Evolutionary conservation across 1,284 basidiomycete species (phyloP).

Genomic region (Trichosporon ovoides): DNA sequence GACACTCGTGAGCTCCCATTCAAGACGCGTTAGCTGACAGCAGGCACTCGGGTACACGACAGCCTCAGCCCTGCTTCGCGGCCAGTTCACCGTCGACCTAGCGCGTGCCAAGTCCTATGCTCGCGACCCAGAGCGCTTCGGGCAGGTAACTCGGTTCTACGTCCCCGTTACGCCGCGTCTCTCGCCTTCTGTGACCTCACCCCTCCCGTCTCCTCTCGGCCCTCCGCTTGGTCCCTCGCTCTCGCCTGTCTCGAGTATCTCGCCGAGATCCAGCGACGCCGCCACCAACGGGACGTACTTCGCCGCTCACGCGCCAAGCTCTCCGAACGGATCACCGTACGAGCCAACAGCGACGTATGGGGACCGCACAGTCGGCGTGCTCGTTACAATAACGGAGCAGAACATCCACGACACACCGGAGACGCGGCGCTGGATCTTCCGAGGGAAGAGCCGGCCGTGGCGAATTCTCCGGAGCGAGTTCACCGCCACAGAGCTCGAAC

Average conservation of each 20-base stretch:
- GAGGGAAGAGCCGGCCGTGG: neutral
- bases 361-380: neutral
- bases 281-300: too few relatives aligned
- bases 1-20: too few relatives aligned
- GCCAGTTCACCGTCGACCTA: constrained; percentile 35
- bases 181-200: too few relatives aligned
- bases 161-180: neutral
- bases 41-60: constrained; percentile 28
- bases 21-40: too few relatives aligned
- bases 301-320: too few relatives aligned
- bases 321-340: too few relatives aligned
- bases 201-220: too few relatives aligned
- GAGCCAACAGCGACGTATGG: too few relatives aligned
- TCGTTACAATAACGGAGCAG: neutral
- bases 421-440: neutral
- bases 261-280: too few relatives aligned
- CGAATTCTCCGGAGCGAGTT: neutral
- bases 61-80: constrained; percentile 18
- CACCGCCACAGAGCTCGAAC: neutral
- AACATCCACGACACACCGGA: neutral
- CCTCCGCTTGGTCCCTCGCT: too few relatives aligned
- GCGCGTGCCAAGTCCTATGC: constrained; percentile 24
- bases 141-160: neutral
- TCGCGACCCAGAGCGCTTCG: constrained; percentile 11
- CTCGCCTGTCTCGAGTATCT: too few relatives aligned